Evolutionary conservation across 257 asterid species (phyloP).

Genomic region (Solanum virginianum): DNA sequence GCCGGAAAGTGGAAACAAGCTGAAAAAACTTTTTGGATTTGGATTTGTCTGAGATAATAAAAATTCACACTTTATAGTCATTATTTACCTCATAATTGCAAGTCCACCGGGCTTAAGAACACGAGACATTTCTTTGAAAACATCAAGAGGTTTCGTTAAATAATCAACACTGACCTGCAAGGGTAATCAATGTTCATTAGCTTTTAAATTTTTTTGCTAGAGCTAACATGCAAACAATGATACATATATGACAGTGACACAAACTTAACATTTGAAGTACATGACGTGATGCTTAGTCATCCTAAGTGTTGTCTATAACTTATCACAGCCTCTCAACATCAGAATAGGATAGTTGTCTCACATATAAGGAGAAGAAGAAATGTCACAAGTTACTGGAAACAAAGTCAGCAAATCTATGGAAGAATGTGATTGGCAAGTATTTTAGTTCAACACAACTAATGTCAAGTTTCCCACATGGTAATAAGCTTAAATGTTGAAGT

Average conservation of each 20-base stretch:
- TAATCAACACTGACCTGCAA: conserved; percentile 94
- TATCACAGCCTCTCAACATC: neutral
- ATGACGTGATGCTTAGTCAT: neutral
- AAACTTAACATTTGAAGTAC: neutral
- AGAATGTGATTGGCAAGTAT: neutral
- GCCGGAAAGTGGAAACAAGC: neutral
- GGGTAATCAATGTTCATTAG: neutral
- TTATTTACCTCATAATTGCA: conserved; percentile 62
- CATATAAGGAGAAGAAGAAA: neutral
- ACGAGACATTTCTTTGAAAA: conserved; percentile 82
- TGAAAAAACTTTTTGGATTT: neutral
- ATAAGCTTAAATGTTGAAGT: neutral
- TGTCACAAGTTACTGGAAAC: neutral
- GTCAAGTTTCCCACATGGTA: neutral
- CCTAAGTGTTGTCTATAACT: neutral
- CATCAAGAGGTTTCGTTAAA: conserved; percentile 70
- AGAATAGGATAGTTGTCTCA: neutral
- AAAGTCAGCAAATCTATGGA: neutral
- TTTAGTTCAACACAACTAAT: neutral
- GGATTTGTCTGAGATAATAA: neutral
- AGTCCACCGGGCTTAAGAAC: conserved; percentile 91
- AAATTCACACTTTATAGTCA: neutral
- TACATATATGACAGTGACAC: neutral
- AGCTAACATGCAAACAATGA: neutral
- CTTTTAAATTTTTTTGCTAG: neutral